Evolutionary conservation across 2,329 filamentous ascomycete species (phyloP), one percentile per base, ranked within the genome.

Genomic region (Elsinoe necatrix): DNA sequence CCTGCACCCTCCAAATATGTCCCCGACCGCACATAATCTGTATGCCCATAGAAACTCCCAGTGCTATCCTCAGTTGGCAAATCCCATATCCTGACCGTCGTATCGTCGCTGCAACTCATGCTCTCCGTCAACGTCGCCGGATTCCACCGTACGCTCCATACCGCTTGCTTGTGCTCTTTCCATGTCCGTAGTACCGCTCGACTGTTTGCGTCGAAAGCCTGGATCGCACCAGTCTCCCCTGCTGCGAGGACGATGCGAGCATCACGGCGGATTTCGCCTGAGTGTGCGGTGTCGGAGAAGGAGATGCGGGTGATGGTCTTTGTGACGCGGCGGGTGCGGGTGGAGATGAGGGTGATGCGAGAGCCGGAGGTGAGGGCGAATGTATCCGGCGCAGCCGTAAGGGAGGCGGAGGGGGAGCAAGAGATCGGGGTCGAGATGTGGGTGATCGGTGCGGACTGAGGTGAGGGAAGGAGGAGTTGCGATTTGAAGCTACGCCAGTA

Each of bases 401-500:
- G 68, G 66, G 66, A 72, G 60, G 70, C 66, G 69, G 71, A 74
- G 21, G 73, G 71, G 6, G 72, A 73, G 14, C 77, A 75, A 9
- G 73, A 70, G 18, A 72, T 72, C 60, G 80, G 86, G 69, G 85
- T 86, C 51, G 88, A 91, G 70, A 98, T 95, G 71, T 95, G 85
- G 31, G 90, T 95, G 66, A 98, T 83, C 45, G 89, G 87, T 69
- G 87, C 90, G 68, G 89, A 88, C 62, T 93, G 89, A 62, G 91
- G 90, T 61, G 92, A 95, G 45, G 93, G 88, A 60, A 97, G 84
- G 60, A 92, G 84, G 58, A 95, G 83, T 63, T 91, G 88, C 64
- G 91, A 93, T 74, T 89, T 90, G 77, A 98, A 98, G 11, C 87
- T 86, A 68, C 86, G 87, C 95, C 95, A 98, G 78, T 97, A 97